Evolutionary conservation across 2,329 filamentous ascomycete species (phyloP), one percentile per base, ranked within the genome.

Genomic region (Neoscytalidium dimidiatum): DNA sequence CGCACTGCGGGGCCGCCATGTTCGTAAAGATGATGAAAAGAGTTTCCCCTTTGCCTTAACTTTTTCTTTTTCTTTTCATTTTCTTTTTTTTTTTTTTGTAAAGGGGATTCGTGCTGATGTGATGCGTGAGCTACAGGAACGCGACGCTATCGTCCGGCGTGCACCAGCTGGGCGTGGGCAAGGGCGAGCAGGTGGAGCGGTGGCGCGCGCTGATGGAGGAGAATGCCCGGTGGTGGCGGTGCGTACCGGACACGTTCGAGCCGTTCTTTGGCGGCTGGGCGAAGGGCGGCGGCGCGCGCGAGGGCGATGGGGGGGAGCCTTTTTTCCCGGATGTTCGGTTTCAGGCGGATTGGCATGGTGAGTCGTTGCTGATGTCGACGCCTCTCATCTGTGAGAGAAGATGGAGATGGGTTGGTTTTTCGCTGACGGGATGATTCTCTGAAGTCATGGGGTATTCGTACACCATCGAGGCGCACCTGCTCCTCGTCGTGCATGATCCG

Each of bases 271-370:
- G 58, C 4, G n/a, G 49, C 6, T 56, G 26, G 51, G 23, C 14
- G 14, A 3, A 31, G 17, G 26, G 33, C 2, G n/a, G 33, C 2
- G 43, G 21, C 3, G 29, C 19, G 3, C 26, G n/a, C 2, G 33
- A 19, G 29, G 23, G 29, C 9, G 17, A 14, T 6, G 58, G 51
- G 3, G 58, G 33, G 2, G 23, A 13, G 44, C 3, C 33, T 3
- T 78, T 44, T 3, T 78, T 78, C 48, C 74, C 75, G 4, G 74
- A 76, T 63, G 72, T 77, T 11, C 69, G 74, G 28, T 73, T 75
- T 17, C 74, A 75, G 33, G 73, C 75, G 31, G 75, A 76, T 53
- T 70, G 71, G 7, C 75, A 78, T 66, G 71, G 71, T 70, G 58
- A 49, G 67, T 23, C 6, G 23, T 35, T 4, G 21, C 17, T 61